These are phyloP conservation scores for Simplicillium aogashimaense DNA, from an alignment of 2,329 filamentous ascomycete species.

Conservation along the genomic window DNA sequence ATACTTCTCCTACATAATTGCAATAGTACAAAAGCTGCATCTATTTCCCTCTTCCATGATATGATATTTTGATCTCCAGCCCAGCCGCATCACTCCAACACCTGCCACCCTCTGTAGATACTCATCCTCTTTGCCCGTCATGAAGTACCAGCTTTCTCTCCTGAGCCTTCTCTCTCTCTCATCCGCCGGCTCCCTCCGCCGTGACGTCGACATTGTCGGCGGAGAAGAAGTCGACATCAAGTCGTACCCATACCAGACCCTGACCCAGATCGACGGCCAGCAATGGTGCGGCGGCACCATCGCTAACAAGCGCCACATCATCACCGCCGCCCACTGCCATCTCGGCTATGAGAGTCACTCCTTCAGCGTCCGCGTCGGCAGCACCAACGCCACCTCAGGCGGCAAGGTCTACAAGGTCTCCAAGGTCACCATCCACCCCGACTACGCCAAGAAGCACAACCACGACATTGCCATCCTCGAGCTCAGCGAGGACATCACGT, in stretches of 20 bases:
- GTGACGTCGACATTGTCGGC: not conserved
- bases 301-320: not conserved
- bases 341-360: not conserved
- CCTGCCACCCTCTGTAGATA: too few relatives aligned
- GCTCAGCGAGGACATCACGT: not conserved
- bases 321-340: not conserved
- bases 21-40: too few relatives aligned
- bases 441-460: not conserved
- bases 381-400: not conserved
- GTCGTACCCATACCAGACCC: not conserved
- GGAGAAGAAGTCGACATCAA: not conserved
- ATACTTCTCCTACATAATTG: too few relatives aligned
- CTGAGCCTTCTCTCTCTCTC: not conserved
- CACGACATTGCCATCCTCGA: not conserved
- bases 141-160: not conserved
- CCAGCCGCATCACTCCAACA: too few relatives aligned
- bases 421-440: not conserved
- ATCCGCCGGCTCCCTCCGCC: not conserved
- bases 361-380: not conserved
- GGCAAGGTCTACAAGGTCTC: not conserved
- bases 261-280: not conserved
- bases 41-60: too few relatives aligned
- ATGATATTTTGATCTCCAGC: too few relatives aligned
- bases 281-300: not conserved
- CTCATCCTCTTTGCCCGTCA: not conserved